Evolutionary conservation across 331 rosid species (phyloP), one percentile per base, ranked within the genome.

Genomic region (Cucumis variabilis): DNA sequence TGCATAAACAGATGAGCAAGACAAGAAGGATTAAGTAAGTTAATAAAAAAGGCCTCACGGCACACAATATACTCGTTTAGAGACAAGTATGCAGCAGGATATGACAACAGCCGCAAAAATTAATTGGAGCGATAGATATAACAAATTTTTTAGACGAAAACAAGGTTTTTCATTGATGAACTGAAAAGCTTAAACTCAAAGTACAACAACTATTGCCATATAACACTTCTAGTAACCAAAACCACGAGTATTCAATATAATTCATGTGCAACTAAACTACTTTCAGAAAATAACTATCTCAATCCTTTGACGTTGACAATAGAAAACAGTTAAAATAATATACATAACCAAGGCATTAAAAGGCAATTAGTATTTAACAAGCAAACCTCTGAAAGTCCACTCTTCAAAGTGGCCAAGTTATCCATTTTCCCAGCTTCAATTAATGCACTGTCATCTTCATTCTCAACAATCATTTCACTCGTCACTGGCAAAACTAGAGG

Each of bases 361-460:
- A 81, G 50, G 87, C 62, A 77, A 71, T 82, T n/a, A 89, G 27
- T 25, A 68, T 66, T 83, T 19, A 72, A 87, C 13, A 89, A 70
- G 87, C 93, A 86, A 92, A 96, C 99, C 99, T 95, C 95, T n/a
- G 96, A 91, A 85, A 92, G 90, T 55, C 96, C 96, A 74, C 86
- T 86, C 72, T 92, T 93, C 83, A 86, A 91, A 89, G 94, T 72
- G 79, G 92, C 84, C 87, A 89, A 77, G 86, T 46, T 89, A 90
- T 93, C 93, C 76, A 84, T 71, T 87, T 90, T 94, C 87, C 90
- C 98, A 86, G 86, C 87, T 87, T 92, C 87, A 80, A 88, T 86
- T 5, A 86, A 77, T 46, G 78, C 30, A 70, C 88, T 87, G 27
- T 83, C 83, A 78, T 85, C 83, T 76, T 88, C 93, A 88, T 90